These are phyloP conservation scores for Pelargonium fulgidum DNA, from an alignment of 441 rosid genomes.

Conservation along the genomic window DNA sequence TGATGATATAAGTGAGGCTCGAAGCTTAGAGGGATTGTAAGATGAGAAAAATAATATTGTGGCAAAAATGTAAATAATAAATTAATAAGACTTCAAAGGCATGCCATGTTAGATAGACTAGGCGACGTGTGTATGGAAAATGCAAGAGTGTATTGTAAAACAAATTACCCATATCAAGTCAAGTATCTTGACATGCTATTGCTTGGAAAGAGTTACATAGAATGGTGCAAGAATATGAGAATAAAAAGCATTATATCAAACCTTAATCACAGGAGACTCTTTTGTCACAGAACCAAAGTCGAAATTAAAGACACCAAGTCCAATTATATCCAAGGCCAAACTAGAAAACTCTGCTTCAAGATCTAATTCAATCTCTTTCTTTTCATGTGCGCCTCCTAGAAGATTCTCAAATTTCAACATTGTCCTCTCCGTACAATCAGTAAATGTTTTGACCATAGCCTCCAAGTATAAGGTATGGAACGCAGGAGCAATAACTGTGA, in stretches of 20 bases:
- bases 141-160: neutral
- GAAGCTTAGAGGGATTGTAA: constrained; percentile 2
- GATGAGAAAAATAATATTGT: neutral
- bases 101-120: neutral
- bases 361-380: constrained; percentile 56
- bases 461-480: constrained; percentile 78
- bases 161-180: neutral
- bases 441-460: constrained; percentile 81
- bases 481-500: constrained; percentile 84
- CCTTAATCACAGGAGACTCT: constrained; percentile 96
- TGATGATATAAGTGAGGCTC: neutral
- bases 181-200: neutral
- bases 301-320: constrained; percentile 85
- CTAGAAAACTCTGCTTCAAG: constrained; percentile 93
- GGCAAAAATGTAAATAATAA: neutral
- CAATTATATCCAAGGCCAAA: constrained; percentile 91
- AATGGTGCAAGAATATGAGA: neutral
- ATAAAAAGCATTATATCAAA: constrained; percentile 20
- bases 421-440: constrained; percentile 72
- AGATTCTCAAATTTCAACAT: constrained; percentile 62
- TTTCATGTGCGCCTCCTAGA: constrained; percentile 40
- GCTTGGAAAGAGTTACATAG: neutral
- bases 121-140: neutral
- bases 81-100: neutral
- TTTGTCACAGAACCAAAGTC: constrained; percentile 89